Evolutionary conservation across 768 basidiomycete genomes (phyloP).

Genomic region (Amanita inopinata): DNA sequence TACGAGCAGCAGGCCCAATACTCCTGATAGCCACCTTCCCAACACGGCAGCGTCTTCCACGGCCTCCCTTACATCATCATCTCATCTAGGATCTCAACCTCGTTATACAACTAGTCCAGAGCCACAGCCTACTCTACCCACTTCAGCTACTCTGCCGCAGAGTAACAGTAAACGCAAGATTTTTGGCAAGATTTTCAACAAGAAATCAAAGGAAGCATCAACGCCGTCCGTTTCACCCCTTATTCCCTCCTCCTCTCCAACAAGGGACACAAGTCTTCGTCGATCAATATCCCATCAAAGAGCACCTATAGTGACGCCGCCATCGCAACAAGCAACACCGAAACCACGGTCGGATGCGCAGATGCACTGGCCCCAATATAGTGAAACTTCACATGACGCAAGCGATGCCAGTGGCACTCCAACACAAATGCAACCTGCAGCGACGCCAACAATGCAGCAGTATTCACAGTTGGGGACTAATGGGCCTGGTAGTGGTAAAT

Average conservation of each 20-base stretch:
- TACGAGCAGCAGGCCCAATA: conserved; percentile 13
- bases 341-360: background rate
- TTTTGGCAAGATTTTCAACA: conserved; percentile 67
- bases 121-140: conserved; percentile 11
- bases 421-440: conserved; percentile 5
- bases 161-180: conserved; percentile 39
- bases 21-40: conserved; percentile 7
- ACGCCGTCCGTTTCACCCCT: conserved; percentile 20
- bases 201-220: conserved; percentile 23
- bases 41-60: conserved; percentile 19
- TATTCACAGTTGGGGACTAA: background rate
- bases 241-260: conserved; percentile 15
- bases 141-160: conserved; percentile 4
- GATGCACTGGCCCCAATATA: conserved; percentile 5
- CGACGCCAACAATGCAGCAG: conserved; percentile 5
- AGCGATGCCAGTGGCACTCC: conserved; percentile 1
- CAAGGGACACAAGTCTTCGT: background rate
- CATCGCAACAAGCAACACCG: background rate
- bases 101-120: background rate
- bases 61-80: conserved; percentile 18
- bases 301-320: conserved; percentile 1
- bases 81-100: conserved; percentile 1
- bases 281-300: background rate
- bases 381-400: background rate
- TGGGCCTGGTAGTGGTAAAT: background rate